Evolutionary conservation across 768 basidiomycete genomes (phyloP).

Genomic region (Lactifluus rugatus): DNA sequence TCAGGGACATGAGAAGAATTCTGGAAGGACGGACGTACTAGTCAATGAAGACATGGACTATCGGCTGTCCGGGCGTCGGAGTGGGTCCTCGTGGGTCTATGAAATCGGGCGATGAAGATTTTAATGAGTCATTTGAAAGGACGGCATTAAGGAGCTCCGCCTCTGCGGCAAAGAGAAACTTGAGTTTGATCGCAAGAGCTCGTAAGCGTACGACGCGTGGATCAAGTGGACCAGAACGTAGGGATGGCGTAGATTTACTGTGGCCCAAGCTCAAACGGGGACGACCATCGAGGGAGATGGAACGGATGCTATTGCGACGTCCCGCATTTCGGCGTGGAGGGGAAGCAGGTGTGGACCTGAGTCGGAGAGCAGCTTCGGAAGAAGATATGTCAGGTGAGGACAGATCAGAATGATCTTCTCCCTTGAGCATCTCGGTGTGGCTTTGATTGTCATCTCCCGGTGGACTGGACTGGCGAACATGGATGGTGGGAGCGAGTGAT

Average conservation of each 20-base stretch:
- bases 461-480: constrained; percentile 2
- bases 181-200: constrained; percentile 45
- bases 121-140: constrained; percentile 23
- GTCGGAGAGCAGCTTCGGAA: constrained; percentile 21
- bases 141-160: constrained; percentile 24
- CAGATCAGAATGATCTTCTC: constrained; percentile 22
- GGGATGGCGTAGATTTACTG: constrained; percentile 39
- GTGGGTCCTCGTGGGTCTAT: constrained; percentile 31
- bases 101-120: constrained; percentile 24
- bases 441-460: constrained; percentile 8
- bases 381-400: constrained; percentile 24
- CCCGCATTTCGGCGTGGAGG: constrained; percentile 9
- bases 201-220: constrained; percentile 42
- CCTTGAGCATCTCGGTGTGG: constrained; percentile 17
- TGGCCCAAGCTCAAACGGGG: constrained; percentile 32
- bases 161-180: constrained; percentile 48
- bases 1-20: neutral
- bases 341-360: constrained; percentile 26
- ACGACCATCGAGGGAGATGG: constrained; percentile 21
- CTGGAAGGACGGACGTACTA: constrained; percentile 35
- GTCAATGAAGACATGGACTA: constrained; percentile 43
- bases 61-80: constrained; percentile 26
- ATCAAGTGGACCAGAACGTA: constrained; percentile 35
- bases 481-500: constrained; percentile 12
- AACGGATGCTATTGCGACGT: constrained; percentile 15